phyloP scores from a whole-genome alignment of 2,329 filamentous ascomycete species.

The Fonsecaea monophora region DNA sequence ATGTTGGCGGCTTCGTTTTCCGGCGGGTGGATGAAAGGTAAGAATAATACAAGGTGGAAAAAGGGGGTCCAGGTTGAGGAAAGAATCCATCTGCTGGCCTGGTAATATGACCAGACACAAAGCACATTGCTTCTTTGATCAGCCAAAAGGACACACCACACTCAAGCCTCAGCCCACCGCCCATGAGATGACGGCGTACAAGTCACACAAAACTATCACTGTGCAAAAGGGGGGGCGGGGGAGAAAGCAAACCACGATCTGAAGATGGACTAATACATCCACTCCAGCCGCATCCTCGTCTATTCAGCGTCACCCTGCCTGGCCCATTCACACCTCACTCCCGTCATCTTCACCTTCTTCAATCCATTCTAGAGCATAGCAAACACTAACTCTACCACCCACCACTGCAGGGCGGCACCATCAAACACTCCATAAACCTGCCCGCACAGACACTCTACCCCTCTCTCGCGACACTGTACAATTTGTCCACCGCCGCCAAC shows the following conservation, averaged over 20 bases:
- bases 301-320: background rate
- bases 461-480: conserved; percentile 47
- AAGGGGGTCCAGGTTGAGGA: background rate
- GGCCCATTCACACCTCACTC: background rate
- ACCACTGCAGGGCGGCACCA: conserved; percentile 62
- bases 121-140: background rate
- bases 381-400: background rate
- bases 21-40: background rate
- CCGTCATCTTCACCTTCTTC: background rate
- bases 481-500: conserved; percentile 42
- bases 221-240: background rate
- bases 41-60: background rate
- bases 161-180: background rate
- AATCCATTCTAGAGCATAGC: background rate
- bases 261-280: background rate
- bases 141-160: background rate
- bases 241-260: background rate
- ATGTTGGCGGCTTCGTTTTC: background rate
- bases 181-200: background rate
- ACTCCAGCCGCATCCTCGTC: background rate
- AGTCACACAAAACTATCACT: background rate
- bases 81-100: background rate
- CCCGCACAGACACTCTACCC: conserved; percentile 51
- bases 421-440: conserved; percentile 61
- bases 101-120: background rate